phyloP scores from a whole-genome alignment of 106 monocot genomes.

The Dendrobium huoshanense region DNA sequence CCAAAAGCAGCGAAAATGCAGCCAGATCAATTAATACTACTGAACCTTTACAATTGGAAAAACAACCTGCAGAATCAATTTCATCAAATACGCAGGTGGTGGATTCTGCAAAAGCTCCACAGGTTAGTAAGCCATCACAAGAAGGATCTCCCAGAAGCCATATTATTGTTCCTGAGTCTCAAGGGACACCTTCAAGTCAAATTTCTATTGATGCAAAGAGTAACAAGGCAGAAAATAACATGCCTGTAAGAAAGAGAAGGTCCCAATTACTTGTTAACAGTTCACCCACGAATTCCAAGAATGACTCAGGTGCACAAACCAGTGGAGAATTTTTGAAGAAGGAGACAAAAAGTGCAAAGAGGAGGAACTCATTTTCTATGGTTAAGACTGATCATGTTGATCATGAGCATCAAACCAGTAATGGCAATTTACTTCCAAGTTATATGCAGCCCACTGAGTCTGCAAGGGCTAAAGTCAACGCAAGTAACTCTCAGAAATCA shows the following conservation, averaged over 20 bases:
- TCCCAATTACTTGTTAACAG: conserved; percentile 28
- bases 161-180: conserved; percentile 32
- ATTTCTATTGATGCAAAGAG: conserved; percentile 42
- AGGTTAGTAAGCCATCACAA: conserved; percentile 24
- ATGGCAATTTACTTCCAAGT: conserved; percentile 66
- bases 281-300: conserved; percentile 39
- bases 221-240: conserved; percentile 23
- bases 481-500: conserved; percentile 55
- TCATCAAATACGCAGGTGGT: conserved; percentile 4
- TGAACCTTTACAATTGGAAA: conserved; percentile 13
- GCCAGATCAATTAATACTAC: background rate
- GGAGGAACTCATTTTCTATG: conserved; percentile 29
- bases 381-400: conserved; percentile 46
- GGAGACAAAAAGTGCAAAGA: conserved; percentile 42
- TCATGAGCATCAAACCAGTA: conserved; percentile 41
- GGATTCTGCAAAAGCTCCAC: conserved; percentile 17
- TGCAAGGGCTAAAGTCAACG: conserved; percentile 69
- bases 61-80: conserved; percentile 12
- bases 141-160: conserved; percentile 68
- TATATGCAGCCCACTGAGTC: conserved; percentile 97
- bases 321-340: conserved; percentile 32
- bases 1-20: conserved; percentile 2
- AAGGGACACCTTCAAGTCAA: conserved; percentile 70
- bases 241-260: conserved; percentile 22
- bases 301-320: conserved; percentile 31